These are phyloP conservation scores for Cryptococcus hybrid DNA, from an alignment of 1,284 basidiomycete genomes.

Conservation along the genomic window DNA sequence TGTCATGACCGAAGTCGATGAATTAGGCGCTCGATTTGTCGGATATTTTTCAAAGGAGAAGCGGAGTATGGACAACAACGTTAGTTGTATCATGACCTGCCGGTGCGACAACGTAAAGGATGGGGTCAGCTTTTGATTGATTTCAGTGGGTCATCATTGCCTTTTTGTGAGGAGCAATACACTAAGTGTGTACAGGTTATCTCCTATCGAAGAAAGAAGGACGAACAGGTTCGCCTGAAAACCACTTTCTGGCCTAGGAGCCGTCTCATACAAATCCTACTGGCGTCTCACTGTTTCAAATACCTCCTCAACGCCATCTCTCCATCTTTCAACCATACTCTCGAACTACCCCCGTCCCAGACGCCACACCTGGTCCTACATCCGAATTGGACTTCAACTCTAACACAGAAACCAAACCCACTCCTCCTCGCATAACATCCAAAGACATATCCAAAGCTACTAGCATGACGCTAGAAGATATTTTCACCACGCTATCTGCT, in stretches of 20 bases:
- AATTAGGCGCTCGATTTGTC: constrained; percentile 87
- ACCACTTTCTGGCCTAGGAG: constrained; percentile 84
- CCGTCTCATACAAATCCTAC: constrained; percentile 89
- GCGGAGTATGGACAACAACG: constrained; percentile 89
- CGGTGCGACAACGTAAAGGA: constrained; percentile 87
- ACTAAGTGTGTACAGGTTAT: constrained; percentile 65
- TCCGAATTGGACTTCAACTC: no score
- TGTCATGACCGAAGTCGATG: constrained; percentile 90
- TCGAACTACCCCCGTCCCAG: constrained; percentile 54
- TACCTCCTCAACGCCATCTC: constrained; percentile 59
- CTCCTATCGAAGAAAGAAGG: constrained; percentile 83
- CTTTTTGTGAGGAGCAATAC: neutral
- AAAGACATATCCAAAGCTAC: constrained; percentile 82
- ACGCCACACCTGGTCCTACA: constrained; percentile 56
- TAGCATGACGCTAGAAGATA: constrained; percentile 88
- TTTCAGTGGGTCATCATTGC: constrained; percentile 69
- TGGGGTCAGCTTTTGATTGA: constrained; percentile 96
- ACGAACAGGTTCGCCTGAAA: constrained; percentile 84
- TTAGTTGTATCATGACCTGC: constrained; percentile 99
- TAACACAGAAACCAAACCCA: no score
- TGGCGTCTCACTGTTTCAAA: constrained; percentile 88
- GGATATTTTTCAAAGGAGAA: constrained; percentile 99
- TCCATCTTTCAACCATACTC: no score
- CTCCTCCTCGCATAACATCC: constrained; percentile 31
- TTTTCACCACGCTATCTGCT: constrained; percentile 72